Percentiles rank a stretch among this genome's conserved stretches.
Conservation (phyloP, 2,329 filamentous ascomycete species). For the Xenoacremonium recifei region DNA sequence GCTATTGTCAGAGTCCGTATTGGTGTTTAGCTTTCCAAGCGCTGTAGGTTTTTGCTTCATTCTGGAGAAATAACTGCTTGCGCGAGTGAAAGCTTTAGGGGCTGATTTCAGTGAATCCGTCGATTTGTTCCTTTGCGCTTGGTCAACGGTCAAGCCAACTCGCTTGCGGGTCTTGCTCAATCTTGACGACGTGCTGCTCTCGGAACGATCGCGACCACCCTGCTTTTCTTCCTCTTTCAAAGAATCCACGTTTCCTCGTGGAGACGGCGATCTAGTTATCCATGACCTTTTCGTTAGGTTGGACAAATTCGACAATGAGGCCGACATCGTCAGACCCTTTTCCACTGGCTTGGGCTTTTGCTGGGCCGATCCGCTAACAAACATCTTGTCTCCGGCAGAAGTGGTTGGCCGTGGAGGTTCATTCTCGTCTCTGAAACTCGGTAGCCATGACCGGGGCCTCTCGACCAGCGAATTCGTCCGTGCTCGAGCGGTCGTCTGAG, state of each 20-base stretch:
- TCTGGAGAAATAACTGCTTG: slow-evolving; percentile 49
- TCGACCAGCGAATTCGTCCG: slow-evolving; percentile 48
- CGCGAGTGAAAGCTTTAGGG: slow-evolving; percentile 40
- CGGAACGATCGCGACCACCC: slow-evolving; percentile 21
- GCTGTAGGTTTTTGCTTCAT: slow-evolving; percentile 44
- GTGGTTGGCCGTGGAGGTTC: slow-evolving; percentile 25
- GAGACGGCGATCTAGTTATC: slow-evolving; percentile 50
- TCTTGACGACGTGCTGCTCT: slow-evolving; percentile 22
- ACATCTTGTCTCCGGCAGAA: slow-evolving; percentile 21
- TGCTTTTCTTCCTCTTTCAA: slow-evolving; percentile 18
- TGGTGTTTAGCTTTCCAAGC: slow-evolving; percentile 38
- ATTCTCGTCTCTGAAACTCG: slow-evolving; percentile 40
- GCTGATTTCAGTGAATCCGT: slow-evolving; percentile 36
- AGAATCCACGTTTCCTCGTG: slow-evolving; percentile 30
- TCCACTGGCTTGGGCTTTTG: slow-evolving; percentile 30
- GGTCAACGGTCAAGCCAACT: slow-evolving; percentile 26
- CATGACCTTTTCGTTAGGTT: slow-evolving; percentile 52
- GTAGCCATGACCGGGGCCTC: slow-evolving; percentile 53
- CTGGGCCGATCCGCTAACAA: slow-evolving; percentile 13
- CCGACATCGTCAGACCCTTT: slow-evolving; percentile 38
- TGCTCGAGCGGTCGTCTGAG: slow-evolving; percentile 23
- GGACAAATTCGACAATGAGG: slow-evolving; percentile 39
- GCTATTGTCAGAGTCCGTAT: slow-evolving; percentile 40
- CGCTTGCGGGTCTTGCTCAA: slow-evolving; percentile 26
- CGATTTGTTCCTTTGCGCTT: slow-evolving; percentile 20